Evolutionary conservation across 441 rosid species (phyloP).

Genomic region (Brassica balearica): DNA sequence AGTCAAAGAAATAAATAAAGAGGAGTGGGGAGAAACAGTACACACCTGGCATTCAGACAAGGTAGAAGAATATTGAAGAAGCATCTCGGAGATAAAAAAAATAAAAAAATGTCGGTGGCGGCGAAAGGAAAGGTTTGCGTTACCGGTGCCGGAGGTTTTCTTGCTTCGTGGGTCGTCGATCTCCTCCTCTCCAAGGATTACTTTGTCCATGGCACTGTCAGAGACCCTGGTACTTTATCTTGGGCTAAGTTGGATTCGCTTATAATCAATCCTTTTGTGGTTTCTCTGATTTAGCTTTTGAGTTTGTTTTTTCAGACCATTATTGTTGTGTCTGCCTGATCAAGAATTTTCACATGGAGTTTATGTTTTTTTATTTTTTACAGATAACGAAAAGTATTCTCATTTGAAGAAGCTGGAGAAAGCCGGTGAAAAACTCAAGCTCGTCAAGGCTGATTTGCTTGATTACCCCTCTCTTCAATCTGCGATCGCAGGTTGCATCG

Average conservation of each 20-base stretch:
- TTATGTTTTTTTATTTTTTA: background rate
- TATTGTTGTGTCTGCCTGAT: conserved; percentile 1
- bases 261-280: background rate
- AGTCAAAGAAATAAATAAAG: background rate
- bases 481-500: conserved; percentile 63
- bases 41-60: background rate
- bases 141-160: conserved; percentile 71
- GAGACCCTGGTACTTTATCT: conserved; percentile 47
- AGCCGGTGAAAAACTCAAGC: conserved; percentile 65
- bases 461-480: conserved; percentile 53
- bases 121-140: conserved; percentile 53
- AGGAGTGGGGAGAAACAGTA: conserved; percentile 1
- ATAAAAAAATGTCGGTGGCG: conserved; percentile 36
- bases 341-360: conserved; percentile 10
- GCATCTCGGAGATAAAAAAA: conserved; percentile 1
- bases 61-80: background rate
- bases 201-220: conserved; percentile 59
- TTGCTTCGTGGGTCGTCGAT: conserved; percentile 65
- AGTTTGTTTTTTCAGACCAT: background rate
- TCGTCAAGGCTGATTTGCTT: conserved; percentile 68
- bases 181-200: conserved; percentile 61
- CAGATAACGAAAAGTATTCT: conserved; percentile 62
- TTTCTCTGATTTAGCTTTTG: background rate
- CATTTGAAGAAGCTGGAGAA: conserved; percentile 65
- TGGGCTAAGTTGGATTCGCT: background rate